A percentile compares a stretch with the other conserved stretches of the same genome.
Evolutionary conservation across 2,329 filamentous ascomycete species (phyloP).

Genomic region (Aureobasidium sp.): DNA sequence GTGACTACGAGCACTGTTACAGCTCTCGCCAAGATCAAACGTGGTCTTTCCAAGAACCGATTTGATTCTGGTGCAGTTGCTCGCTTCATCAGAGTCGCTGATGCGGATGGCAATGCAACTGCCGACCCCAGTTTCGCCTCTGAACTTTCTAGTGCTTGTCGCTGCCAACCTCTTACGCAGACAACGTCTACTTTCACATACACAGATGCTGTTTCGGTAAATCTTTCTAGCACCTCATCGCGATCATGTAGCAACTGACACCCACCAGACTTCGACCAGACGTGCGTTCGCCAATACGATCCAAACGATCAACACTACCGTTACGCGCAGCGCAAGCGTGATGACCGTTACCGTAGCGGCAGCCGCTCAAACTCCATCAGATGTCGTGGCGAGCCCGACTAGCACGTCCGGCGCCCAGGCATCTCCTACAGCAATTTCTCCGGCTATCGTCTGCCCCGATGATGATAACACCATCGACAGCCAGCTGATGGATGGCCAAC

Average conservation of each 20-base stretch:
- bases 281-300: slow-evolving; percentile 21
- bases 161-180: slow-evolving; percentile 24
- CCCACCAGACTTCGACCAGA: slow-evolving; percentile 16
- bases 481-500: slow-evolving; percentile 27
- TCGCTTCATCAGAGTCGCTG: slow-evolving; percentile 20
- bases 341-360: slow-evolving; percentile 18
- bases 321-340: slow-evolving; percentile 18
- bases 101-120: slow-evolving; percentile 17
- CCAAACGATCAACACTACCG: slow-evolving; percentile 19
- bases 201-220: slow-evolving; percentile 23
- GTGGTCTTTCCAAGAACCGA: slow-evolving; percentile 18
- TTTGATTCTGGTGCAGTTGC: slow-evolving; percentile 19
- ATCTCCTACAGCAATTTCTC: slow-evolving; percentile 24
- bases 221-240: background rate
- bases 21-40: slow-evolving; percentile 16
- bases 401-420: slow-evolving; percentile 3
- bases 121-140: slow-evolving; percentile 10
- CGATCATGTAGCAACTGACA: background rate
- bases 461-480: slow-evolving; percentile 28
- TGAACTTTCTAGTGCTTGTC: slow-evolving; percentile 28
- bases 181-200: slow-evolving; percentile 25
- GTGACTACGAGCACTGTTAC: slow-evolving; percentile 24
- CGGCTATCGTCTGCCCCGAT: slow-evolving; percentile 27
- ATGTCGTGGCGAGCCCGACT: slow-evolving; percentile 15
- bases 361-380: background rate